Evolutionary conservation across 352 stramenopile species (phyloP), one percentile per base, ranked within the genome.

Genomic region (Aphanomyces stellatus): DNA sequence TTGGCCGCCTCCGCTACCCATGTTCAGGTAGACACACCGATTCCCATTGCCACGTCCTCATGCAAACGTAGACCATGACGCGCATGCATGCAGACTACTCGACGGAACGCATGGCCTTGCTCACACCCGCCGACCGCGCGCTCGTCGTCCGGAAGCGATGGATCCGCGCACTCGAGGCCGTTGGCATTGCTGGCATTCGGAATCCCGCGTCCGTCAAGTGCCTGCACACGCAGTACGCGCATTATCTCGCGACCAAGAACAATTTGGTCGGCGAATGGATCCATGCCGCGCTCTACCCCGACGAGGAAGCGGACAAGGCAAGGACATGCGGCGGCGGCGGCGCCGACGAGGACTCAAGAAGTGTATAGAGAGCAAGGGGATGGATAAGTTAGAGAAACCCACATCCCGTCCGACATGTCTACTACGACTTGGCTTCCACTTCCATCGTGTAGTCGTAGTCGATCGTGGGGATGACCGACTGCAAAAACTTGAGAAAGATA

Each of bases 401-500:
- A n/a, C n/a, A n/a, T n/a, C n/a, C n/a, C n/a, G n/a, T n/a, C n/a
- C 10, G 51, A 59, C 8, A 25, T 5, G 6, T n/a, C 31, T 56
- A 33, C 53, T 46, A 69, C 56, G 60, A 72, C 46, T 72, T 73
- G 64, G 83, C 83, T 69, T 95, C 87, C 59, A 99, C 94, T 73
- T 98, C 93, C 76, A 98, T 98, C 24, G 97, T 99, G 80, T 99
- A 98, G 84, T 99, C 97, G 76, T 99, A 99, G 77, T 98, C 97
- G 73, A 99, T 99, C 10, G 96, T 99, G 0, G 97, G 97, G 68
- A 99, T 96, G 53, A 99, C 97, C 69, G 88, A 98, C 76, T 97
- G 93, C 35, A 99, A 96, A 76, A 99, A 99, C 81, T 99, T 99
- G 65, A 99, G 87, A 79, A 99, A 99, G 42, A 99, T 90, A 72